Evolutionary conservation across 2,329 filamentous ascomycete species (phyloP), one percentile per base, ranked within the genome.

Genomic region (Cyphellophora europaea): DNA sequence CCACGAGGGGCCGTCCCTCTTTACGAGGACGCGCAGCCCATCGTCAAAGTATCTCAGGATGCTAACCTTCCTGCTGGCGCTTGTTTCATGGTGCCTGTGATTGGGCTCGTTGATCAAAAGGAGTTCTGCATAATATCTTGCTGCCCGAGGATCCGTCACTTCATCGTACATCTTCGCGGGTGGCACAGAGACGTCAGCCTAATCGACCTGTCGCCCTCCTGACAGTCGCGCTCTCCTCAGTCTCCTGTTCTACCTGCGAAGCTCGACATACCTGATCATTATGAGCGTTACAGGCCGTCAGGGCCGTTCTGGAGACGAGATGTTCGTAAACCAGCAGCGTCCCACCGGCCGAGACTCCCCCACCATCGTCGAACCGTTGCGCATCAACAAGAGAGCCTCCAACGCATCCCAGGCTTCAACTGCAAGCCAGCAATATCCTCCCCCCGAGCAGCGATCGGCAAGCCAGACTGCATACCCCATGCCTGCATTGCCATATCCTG

Each of bases 321-420:
- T 93, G 66, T 89, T 93, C 64, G 72, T 93, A 45, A 59, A 69
- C 42, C 21, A 25, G 21, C 21, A 25, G 21, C 61, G 54, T 40
- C 59, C 59, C n/a, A 53, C 51, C 33, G 30, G 18, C 18, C 58
- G 61, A 30, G 77, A 86, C 51, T 86, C 83, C 51, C 83, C 86
- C 38, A 84, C 82, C 12, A 42, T 49, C 16, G 74, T 93, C 49
- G 83, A 83, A 51, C 87, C 87, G 41, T 62, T 94, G 60, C 77
- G 85, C 53, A 93, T 93, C 56, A 80, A 79, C 65, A 93, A 93
- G 59, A 77, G 79, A 49, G 44, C 40, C n/a, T 82, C 78, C 38
- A 73, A 79, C 19, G 69, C 69, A 34, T 75, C 75, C 36, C 54
- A 58, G 14, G 42, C 45, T 21, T 56, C 56, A 17, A 52, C 54